Conservation (phyloP, 768 basidiomycete genomes). For the Leccinellum luteum region DNA sequence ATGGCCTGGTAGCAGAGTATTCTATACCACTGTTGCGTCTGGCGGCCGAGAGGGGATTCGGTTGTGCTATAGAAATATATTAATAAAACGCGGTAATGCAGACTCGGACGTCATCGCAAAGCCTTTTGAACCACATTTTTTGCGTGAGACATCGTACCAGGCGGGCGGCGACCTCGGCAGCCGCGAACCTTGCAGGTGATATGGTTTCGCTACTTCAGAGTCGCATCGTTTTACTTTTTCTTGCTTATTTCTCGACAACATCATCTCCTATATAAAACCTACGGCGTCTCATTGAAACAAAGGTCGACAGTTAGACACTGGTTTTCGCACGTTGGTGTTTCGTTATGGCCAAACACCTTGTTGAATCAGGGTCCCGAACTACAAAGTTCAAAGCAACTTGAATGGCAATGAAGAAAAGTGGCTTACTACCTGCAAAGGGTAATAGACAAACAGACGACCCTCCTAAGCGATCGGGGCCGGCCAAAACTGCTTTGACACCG, state of each 20-base stretch:
- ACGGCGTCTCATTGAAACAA: background rate
- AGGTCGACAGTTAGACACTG: background rate
- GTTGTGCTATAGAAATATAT: background rate
- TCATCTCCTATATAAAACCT: background rate
- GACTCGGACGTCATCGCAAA: background rate
- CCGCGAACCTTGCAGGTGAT: background rate
- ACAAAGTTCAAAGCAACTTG: background rate
- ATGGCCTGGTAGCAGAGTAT: background rate
- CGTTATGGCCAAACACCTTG: background rate
- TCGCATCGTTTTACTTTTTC: background rate
- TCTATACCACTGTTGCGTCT: background rate
- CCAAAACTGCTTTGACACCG: background rate
- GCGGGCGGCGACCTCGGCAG: background rate
- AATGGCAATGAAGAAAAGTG: background rate
- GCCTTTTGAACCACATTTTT: background rate
- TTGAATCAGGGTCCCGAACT: background rate
- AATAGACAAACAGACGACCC: constrained; percentile 1
- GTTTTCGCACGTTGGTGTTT: background rate
- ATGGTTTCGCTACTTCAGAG: background rate
- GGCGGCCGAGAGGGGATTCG: background rate
- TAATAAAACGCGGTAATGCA: background rate
- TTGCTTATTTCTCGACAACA: background rate
- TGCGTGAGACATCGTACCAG: constrained; percentile 13
- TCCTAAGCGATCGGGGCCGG: background rate
- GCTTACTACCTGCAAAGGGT: constrained; percentile 1